Evolutionary conservation across 2,329 filamentous ascomycete genomes (phyloP).

Genomic region (Microdochium bolleyi): DNA sequence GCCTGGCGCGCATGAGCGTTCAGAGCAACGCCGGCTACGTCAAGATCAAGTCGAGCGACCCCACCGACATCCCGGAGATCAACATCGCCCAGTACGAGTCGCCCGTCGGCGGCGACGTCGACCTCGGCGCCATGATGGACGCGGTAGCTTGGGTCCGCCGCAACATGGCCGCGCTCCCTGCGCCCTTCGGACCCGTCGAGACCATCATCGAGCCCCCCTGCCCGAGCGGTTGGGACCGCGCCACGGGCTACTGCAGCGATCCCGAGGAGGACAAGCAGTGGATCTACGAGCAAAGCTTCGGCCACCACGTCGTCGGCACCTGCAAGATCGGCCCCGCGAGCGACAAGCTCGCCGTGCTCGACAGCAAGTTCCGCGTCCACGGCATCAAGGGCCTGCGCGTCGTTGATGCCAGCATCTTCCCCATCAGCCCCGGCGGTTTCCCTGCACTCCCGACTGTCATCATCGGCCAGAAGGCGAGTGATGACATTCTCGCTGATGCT

Average conservation of each 20-base stretch:
- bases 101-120: slow-evolving; percentile 28
- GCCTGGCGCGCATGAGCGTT: not conserved
- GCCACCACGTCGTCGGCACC: not conserved
- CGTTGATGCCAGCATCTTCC: not conserved
- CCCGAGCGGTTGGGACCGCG: not conserved
- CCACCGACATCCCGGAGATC: slow-evolving; percentile 41
- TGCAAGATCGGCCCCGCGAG: not conserved
- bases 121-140: slow-evolving; percentile 35
- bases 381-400: not conserved
- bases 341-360: not conserved
- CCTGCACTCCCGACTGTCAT: not conserved
- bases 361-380: not conserved
- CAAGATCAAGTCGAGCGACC: slow-evolving; percentile 37
- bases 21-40: slow-evolving; percentile 39
- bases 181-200: not conserved
- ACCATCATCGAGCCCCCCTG: not conserved
- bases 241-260: not conserved
- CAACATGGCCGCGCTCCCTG: not conserved
- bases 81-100: slow-evolving; percentile 30
- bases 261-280: not conserved
- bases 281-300: not conserved
- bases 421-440: not conserved
- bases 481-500: not conserved
- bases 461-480: not conserved
- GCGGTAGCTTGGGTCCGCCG: slow-evolving; percentile 7